Percentiles rank a stretch among this genome's conserved stretches.
Conservation (phyloP, 2,329 filamentous ascomycete genomes). For the Talaromyces sp. region DNA sequence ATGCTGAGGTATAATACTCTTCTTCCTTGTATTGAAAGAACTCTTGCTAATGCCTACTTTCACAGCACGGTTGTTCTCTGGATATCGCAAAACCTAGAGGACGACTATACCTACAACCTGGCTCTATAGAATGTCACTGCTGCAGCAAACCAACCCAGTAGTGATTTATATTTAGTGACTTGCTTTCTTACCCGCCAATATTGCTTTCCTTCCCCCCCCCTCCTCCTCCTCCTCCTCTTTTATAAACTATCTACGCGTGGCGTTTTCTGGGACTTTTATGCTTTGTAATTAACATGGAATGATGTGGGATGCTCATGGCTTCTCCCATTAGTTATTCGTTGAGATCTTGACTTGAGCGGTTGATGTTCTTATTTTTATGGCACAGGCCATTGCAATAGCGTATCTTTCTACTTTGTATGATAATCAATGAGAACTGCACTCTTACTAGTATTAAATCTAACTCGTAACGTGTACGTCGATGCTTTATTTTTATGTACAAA, state of each 20-base stretch:
- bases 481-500: background rate
- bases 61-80: conserved; percentile 59
- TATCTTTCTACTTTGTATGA: background rate
- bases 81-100: conserved; percentile 68
- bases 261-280: background rate
- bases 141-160: background rate
- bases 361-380: background rate
- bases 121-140: conserved; percentile 44
- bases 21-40: background rate
- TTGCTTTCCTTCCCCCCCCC: no score
- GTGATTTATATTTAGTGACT: background rate
- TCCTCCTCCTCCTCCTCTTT: no score
- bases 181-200: background rate
- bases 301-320: background rate
- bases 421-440: background rate
- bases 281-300: background rate
- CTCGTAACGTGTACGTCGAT: background rate
- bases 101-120: conserved; percentile 66
- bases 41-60: conserved; percentile 15
- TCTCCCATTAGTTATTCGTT: background rate
- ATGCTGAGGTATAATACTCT: conserved; percentile 58
- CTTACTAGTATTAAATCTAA: background rate
- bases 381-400: background rate
- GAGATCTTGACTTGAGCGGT: background rate
- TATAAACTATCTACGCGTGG: background rate